phyloP scores from a whole-genome alignment of 352 stramenopile species.

The Elongisporangium senticosum region DNA sequence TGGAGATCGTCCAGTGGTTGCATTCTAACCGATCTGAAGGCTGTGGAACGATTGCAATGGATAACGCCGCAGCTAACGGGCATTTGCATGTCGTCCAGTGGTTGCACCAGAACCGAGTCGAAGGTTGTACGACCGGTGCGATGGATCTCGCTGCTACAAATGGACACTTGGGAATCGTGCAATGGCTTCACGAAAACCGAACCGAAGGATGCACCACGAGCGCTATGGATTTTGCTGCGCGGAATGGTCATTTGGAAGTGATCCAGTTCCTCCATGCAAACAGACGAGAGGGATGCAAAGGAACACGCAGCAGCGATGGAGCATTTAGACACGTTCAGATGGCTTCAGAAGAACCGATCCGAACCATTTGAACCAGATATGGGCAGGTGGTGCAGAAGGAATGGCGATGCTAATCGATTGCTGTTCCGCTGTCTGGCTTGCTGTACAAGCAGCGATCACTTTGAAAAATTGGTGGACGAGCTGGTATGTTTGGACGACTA shows the following conservation, averaged over 20 bases:
- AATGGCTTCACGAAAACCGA: slow-evolving; percentile 28
- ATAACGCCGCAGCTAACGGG: slow-evolving; percentile 18
- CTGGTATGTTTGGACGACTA: no score
- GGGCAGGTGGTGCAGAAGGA: no score
- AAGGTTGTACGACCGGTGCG: slow-evolving; percentile 14
- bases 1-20: slow-evolving; percentile 25
- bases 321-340: no score
- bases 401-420: no score
- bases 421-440: no score
- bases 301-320: no score
- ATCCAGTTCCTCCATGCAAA: slow-evolving; percentile 30
- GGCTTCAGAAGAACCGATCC: no score
- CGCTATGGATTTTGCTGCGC: slow-evolving; percentile 33
- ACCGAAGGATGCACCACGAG: slow-evolving; percentile 32
- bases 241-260: slow-evolving; percentile 21
- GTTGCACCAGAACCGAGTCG: slow-evolving; percentile 18
- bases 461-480: no score
- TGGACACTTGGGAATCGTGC: slow-evolving; percentile 18
- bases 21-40: slow-evolving; percentile 25
- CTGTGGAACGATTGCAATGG: slow-evolving; percentile 19
- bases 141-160: slow-evolving; percentile 27
- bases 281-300: slow-evolving; percentile 15
- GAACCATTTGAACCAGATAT: no score
- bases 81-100: slow-evolving; percentile 20
- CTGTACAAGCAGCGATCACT: no score